Evolutionary conservation across 208 protist genomes (phyloP).

Genomic region (Angomonas deanei): DNA sequence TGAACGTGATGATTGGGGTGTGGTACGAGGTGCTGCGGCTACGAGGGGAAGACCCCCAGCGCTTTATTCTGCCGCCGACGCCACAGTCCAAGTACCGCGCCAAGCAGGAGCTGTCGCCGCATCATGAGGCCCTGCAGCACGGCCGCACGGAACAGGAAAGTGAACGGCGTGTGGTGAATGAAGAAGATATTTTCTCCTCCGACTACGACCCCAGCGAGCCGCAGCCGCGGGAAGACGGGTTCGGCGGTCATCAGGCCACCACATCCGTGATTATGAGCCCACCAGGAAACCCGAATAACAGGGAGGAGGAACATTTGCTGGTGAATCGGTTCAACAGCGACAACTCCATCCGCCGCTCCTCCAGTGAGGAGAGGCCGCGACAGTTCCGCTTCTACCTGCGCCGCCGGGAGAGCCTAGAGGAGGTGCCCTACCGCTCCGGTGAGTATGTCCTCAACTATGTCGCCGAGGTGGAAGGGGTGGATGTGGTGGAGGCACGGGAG

Average conservation of each 20-base stretch:
- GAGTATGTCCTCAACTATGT: constrained; percentile 46
- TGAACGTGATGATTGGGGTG: constrained; percentile 35
- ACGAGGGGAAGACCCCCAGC: constrained; percentile 4
- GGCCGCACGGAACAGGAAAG: background rate
- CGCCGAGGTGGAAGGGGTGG: constrained; percentile 50
- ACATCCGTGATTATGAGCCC: background rate
- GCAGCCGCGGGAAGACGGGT: background rate
- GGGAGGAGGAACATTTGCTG: background rate
- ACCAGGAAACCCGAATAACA: background rate
- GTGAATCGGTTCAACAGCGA: background rate
- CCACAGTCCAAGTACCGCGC: background rate
- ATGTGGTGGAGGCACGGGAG: constrained; percentile 12
- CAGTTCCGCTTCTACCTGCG: constrained; percentile 51
- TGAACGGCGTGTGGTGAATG: background rate
- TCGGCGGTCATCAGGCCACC: background rate
- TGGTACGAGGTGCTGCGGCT: constrained; percentile 28
- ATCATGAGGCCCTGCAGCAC: background rate
- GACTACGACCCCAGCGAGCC: background rate
- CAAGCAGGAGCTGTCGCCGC: background rate
- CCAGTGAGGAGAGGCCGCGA: background rate
- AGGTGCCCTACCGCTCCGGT: constrained; percentile 25
- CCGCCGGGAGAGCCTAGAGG: constrained; percentile 12
- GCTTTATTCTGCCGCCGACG: background rate
- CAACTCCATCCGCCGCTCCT: background rate
- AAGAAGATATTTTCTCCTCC: background rate